Percentiles rank a stretch among this genome's conserved stretches.
Evolutionary conservation across 2,329 filamentous ascomycete species (phyloP).

Genomic region (Colletotrichum filicis): DNA sequence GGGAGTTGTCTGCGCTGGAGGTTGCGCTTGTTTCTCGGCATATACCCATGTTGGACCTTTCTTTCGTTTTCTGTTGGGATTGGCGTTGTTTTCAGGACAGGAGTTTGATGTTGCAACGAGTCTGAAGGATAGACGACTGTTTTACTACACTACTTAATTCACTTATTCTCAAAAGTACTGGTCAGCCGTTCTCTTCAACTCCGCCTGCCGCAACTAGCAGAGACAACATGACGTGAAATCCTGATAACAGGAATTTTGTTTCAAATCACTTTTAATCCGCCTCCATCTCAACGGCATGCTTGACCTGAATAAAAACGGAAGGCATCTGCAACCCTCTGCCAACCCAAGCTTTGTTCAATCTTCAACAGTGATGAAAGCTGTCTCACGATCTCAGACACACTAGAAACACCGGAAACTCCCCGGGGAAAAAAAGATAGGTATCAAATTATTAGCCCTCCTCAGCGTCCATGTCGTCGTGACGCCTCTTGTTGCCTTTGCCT

Average conservation of each 20-base stretch:
- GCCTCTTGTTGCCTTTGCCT: constrained; percentile 52
- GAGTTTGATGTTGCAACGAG: neutral
- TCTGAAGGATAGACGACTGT: neutral
- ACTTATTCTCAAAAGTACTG: neutral
- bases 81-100: neutral
- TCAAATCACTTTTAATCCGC: neutral
- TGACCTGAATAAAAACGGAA: neutral
- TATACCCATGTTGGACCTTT: constrained; percentile 23
- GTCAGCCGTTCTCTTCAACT: neutral
- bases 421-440: neutral
- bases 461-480: constrained; percentile 75
- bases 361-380: neutral
- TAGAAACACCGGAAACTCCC: neutral
- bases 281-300: neutral
- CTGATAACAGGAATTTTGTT: neutral
- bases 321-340: neutral
- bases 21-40: constrained; percentile 19
- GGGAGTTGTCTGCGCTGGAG: neutral
- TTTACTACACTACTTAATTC: neutral
- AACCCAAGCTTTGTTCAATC: neutral
- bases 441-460: constrained; percentile 71
- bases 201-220: too few relatives aligned
- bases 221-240: neutral
- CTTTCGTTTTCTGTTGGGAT: neutral
- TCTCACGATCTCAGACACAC: neutral